Conservation (phyloP, 2,329 filamentous ascomycete genomes). For the Botryotinia convoluta region DNA sequence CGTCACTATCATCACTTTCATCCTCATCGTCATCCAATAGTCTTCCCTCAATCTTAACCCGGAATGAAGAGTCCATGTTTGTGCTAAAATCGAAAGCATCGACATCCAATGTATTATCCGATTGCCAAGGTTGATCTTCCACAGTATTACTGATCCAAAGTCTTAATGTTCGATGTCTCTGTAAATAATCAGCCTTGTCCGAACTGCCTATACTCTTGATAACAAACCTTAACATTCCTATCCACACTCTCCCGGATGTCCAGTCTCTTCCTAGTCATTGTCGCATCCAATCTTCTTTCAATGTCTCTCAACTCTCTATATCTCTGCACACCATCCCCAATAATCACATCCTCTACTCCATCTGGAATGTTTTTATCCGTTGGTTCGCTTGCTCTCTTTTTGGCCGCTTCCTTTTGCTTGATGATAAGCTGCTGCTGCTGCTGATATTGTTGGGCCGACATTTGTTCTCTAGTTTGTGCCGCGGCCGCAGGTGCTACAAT, state of each 20-base stretch:
- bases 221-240: conserved; percentile 64
- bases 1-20: conserved; percentile 49
- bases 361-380: conserved; percentile 95
- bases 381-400: conserved; percentile 81
- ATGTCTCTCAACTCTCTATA: conserved; percentile 84
- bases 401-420: conserved; percentile 63
- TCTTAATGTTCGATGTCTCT: conserved; percentile 80
- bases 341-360: conserved; percentile 76
- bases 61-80: conserved; percentile 74
- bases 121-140: conserved; percentile 93
- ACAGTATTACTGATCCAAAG: conserved; percentile 95
- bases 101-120: conserved; percentile 59
- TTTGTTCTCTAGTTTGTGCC: conserved; percentile 30
- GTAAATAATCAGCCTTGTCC: conserved; percentile 23
- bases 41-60: conserved; percentile 87
- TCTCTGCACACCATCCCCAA: conserved; percentile 76
- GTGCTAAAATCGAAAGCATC: conserved; percentile 81
- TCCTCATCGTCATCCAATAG: conserved; percentile 69
- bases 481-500: conserved; percentile 42
- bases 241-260: conserved; percentile 83
- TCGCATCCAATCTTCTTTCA: conserved; percentile 84
- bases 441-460: conserved; percentile 13
- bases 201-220: background rate
- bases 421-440: conserved; percentile 28
- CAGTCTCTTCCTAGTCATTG: conserved; percentile 89